Base-by-base conservation (phyloP, 179 eudicot genomes). In the Silene noctiflora region DNA sequence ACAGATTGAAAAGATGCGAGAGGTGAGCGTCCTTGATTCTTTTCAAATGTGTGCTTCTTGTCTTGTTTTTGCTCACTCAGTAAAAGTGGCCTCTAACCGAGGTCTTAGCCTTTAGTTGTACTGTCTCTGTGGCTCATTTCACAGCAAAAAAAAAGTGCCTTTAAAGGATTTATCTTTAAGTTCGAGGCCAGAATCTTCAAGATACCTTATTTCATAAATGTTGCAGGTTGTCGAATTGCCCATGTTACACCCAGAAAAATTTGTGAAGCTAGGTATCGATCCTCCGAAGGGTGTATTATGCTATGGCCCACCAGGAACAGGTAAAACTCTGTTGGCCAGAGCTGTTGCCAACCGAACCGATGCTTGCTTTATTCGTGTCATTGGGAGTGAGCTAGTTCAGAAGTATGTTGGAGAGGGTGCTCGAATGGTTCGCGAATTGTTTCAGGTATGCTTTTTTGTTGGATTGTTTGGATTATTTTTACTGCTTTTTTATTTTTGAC, bases 361-460 rank as follows among this genome's bases (percentile, higher is more conserved):
- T 88, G 98, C 98, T 1, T 94, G 98, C 79, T 94, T 94, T 79
- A 94, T 94, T 75, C 96, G 96, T 77, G 97, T 94, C 27, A 94
- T 94, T 82, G 98, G 98, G 27, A 92, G 96, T 84, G 97, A 94
- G 79, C 96, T 94, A 70, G 98, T 93, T 65, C 98, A 93, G 79
- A 93, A 91, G 71, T 93, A 93, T 83, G 98, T 93, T 62, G 98
- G 98, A 79, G 98, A 94, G 83, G 98, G 97, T 12, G 97, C 97
- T 46, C 84, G 97, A 60, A 94, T 94, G 97, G 98, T 92, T 83
- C 97, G 97, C 76, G 96, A 92, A 86, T 84, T 94, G 29, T 94
- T 94, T 81, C 97, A 94, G 97, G 98, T 94, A 51, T 19, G 25
- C 35, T 51, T n/a, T n/a, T 48, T 13, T 27, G 59, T 12, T 4